These are phyloP conservation scores for Sugiyamaella novakii DNA, from an alignment of 1,139 yeast species.

Conservation along the genomic window DNA sequence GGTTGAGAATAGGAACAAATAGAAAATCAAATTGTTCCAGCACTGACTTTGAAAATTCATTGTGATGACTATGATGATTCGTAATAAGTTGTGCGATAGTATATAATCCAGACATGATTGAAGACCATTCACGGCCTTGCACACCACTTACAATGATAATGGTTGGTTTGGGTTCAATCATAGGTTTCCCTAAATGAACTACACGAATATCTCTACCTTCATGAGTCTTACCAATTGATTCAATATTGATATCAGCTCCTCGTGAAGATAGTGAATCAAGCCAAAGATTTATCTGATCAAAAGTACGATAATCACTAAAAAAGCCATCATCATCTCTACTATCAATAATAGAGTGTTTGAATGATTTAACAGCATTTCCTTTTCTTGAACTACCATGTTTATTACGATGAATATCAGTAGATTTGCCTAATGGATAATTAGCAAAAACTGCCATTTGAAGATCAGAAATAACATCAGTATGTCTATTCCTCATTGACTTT, in stretches of 20 bases:
- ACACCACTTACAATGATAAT: slow-evolving; percentile 80
- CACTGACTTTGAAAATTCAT: slow-evolving; percentile 25
- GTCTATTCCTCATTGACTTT: slow-evolving; percentile 32
- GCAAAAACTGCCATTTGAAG: slow-evolving; percentile 39
- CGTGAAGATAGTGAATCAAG: slow-evolving; percentile 51
- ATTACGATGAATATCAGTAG: slow-evolving; percentile 8
- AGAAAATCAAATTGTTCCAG: slow-evolving; percentile 63
- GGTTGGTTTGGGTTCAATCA: slow-evolving; percentile 51
- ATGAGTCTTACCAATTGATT: slow-evolving; percentile 69
- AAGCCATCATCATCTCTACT: slow-evolving; percentile 42
- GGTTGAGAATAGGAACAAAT: slow-evolving; percentile 81
- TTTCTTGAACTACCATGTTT: too few relatives aligned
- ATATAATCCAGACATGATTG: slow-evolving; percentile 69
- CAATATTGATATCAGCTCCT: slow-evolving; percentile 51
- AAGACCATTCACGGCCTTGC: slow-evolving; percentile 91
- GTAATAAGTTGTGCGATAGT: slow-evolving; percentile 52
- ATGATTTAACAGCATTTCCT: neutral
- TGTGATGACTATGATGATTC: neutral
- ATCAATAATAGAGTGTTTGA: neutral
- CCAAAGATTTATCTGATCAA: slow-evolving; percentile 74
- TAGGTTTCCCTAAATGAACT: slow-evolving; percentile 53
- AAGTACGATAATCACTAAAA: slow-evolving; percentile 69
- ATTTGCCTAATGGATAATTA: slow-evolving; percentile 31
- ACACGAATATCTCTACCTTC: slow-evolving; percentile 74
- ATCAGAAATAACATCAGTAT: slow-evolving; percentile 35